Base-by-base conservation (phyloP, 768 basidiomycete genomes). In the Auricularia sp. region DNA sequence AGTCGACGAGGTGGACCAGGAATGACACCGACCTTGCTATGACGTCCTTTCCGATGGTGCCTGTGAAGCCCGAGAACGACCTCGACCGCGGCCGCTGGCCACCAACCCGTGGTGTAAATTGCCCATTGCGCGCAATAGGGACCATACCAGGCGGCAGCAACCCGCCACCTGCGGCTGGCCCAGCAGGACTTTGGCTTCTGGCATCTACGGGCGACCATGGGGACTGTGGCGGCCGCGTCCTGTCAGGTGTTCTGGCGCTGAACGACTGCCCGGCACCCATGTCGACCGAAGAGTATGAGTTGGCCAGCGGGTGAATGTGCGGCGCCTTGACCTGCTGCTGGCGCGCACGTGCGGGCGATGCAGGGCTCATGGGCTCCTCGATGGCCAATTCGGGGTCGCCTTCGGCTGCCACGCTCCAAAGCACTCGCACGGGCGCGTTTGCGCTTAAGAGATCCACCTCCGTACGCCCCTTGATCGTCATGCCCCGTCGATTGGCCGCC, bases 31-130 rank as follows among this genome's bases (percentile, higher is more conserved):
- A 51, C 47, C 47, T 21, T 51, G 47, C 18, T 18, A 51, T 51
- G 47, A 6, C 47, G 12, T 60, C 35, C 56, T 61, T 64, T 23
- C 60, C 66, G 14, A 59, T 66, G 39, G 58, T 64, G 29, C 60
- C 66, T 3, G 66, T 43, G 43, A 90, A 87, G 2, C 83, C 87
- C 8, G 89, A 91, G 70, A 92, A 92, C 23, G 88, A 90, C 61
- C 89, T 73, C 3, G 90, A 91, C 4, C 82, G 74, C 14, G 81
- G 83, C 5, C 90, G 75, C 8, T 76, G 68, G 2, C 77, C 77
- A 6, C 79, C 77, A 8, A 76, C 77, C 64, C 80, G 80, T 0
- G 90, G 88, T 64, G 83, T 78, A 69, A 91, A 90, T 59, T 87
- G 86, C 11, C 53, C 53, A 42, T 14, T 14, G 39, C 39, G 39